phyloP scores from a whole-genome alignment of 2,329 filamentous ascomycete species.

The Macrophomina pseudophaseolina region DNA sequence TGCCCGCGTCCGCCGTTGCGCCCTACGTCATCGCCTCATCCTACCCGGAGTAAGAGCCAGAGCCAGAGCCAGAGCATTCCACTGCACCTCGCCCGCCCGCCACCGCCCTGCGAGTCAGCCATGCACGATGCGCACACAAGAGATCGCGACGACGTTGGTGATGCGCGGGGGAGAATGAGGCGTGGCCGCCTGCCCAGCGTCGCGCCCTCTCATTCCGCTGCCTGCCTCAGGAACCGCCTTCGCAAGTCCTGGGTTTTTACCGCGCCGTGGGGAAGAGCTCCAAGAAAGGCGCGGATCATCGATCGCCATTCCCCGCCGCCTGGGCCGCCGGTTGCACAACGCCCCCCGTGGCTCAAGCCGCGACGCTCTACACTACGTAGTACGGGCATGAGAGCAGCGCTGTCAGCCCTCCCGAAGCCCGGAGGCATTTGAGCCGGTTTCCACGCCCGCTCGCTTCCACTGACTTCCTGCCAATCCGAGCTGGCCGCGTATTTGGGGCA shows the following conservation, averaged over 20 bases:
- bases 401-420: not conserved
- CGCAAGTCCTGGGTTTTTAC: not conserved
- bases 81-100: not conserved
- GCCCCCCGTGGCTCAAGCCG: slow-evolving; percentile 12
- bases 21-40: not conserved
- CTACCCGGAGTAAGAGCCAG: not conserved
- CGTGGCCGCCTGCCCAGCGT: not conserved
- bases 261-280: not conserved
- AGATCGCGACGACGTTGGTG: not conserved
- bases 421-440: not conserved
- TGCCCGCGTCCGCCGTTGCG: not conserved
- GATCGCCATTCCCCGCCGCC: slow-evolving; percentile 11
- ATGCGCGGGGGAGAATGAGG: slow-evolving; percentile 7
- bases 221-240: slow-evolving; percentile 4
- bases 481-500: slow-evolving; percentile 14
- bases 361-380: no score
- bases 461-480: slow-evolving; percentile 9
- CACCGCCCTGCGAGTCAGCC: not conserved
- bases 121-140: not conserved
- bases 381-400: not conserved
- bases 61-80: not conserved
- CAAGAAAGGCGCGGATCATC: slow-evolving; percentile 15
- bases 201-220: not conserved
- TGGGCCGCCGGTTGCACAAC: not conserved
- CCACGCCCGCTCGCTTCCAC: not conserved